phyloP scores from a whole-genome alignment of 345 rosid species.

The sweet orange (Citrus sinensis) region DVS_A1.0 CM039161.1:551001-551500 shows the following conservation, averaged over 20 bases:
- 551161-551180: constrained; percentile 74
- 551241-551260: constrained; percentile 83
- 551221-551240: constrained; percentile 86
- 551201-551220: constrained; percentile 76
- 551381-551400: constrained; percentile 62
- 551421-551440: constrained; percentile 75
- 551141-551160: constrained; percentile 89
- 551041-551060: constrained; percentile 90
- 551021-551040: constrained; percentile 83
- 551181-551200: constrained; percentile 85
- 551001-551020: constrained; percentile 81
- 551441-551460: constrained; percentile 87
- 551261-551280: constrained; percentile 79
- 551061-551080: constrained; percentile 89
- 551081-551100: constrained; percentile 92
- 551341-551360: background rate
- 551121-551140: constrained; percentile 92
- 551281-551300: constrained; percentile 62
- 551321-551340: background rate
- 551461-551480: constrained; percentile 69
- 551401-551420: constrained; percentile 72
- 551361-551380: background rate
- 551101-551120: constrained; percentile 83
- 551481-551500: constrained; percentile 82
- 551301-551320: background rate